phyloP scores from a whole-genome alignment of 805 yeast species.

The Monosporozyma unispora region DNA sequence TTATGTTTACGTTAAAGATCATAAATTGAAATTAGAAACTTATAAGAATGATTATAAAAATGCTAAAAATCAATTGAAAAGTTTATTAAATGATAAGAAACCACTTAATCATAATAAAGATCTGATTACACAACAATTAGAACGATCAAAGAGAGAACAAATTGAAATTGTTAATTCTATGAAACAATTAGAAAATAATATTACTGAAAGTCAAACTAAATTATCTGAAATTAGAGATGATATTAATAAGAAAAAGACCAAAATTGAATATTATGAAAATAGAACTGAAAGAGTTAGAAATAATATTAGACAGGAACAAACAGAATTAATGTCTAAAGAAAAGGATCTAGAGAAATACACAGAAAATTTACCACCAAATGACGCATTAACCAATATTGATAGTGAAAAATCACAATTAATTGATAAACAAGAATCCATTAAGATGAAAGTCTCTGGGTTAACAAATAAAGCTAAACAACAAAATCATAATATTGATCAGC shows the following conservation, averaged over 20 bases:
- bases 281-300: slow-evolving; percentile 15
- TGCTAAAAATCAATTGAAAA: slow-evolving; percentile 23
- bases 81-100: slow-evolving; percentile 18
- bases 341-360: slow-evolving; percentile 4
- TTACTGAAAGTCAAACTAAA: slow-evolving; percentile 6
- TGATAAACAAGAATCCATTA: slow-evolving; percentile 10
- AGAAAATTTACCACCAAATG: slow-evolving; percentile 11
- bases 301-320: slow-evolving; percentile 8
- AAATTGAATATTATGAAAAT: slow-evolving; percentile 15
- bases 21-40: slow-evolving; percentile 23
- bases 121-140: slow-evolving; percentile 10
- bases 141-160: slow-evolving; percentile 10
- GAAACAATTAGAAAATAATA: background rate
- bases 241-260: slow-evolving; percentile 9
- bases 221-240: slow-evolving; percentile 15
- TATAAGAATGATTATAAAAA: slow-evolving; percentile 23
- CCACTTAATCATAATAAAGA: slow-evolving; percentile 29
- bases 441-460: slow-evolving; percentile 16
- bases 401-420: slow-evolving; percentile 21
- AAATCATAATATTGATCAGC: slow-evolving; percentile 34
- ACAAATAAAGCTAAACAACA: slow-evolving; percentile 29
- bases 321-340: slow-evolving; percentile 4
- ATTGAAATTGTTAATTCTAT: background rate
- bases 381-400: slow-evolving; percentile 9
- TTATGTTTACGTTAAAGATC: slow-evolving; percentile 39